Percentiles rank a stretch among this genome's conserved stretches.
Evolutionary conservation across 805 yeast species (phyloP).

Genomic region (Wickerhamomyces subpelliculosus): DNA sequence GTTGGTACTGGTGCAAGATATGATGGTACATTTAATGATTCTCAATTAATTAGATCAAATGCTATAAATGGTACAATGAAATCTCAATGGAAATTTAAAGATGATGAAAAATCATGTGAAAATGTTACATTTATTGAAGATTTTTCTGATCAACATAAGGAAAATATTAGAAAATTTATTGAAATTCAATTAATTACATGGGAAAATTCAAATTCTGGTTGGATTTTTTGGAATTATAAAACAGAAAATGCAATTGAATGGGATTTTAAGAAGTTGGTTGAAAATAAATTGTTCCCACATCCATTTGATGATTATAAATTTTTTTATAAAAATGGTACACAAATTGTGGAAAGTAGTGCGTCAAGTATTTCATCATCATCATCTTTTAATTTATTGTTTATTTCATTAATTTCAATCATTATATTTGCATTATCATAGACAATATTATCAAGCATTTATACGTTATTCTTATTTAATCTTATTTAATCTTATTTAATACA

Average conservation of each 20-base stretch:
- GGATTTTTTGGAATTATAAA: slow-evolving; percentile 69
- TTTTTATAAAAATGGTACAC: slow-evolving; percentile 20
- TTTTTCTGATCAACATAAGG: slow-evolving; percentile 37
- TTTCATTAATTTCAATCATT: not conserved
- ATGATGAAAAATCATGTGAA: slow-evolving; percentile 27
- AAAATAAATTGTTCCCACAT: slow-evolving; percentile 49
- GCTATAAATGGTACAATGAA: not conserved
- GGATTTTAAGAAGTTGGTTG: slow-evolving; percentile 50
- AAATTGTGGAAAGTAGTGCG: not conserved
- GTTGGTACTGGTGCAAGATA: slow-evolving; percentile 61
- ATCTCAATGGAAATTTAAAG: not conserved
- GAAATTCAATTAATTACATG: slow-evolving; percentile 57
- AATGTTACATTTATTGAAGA: slow-evolving; percentile 27
- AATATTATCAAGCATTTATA: too few relatives aligned
- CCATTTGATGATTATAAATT: slow-evolving; percentile 53
- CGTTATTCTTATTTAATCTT: too few relatives aligned
- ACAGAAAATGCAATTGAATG: slow-evolving; percentile 62
- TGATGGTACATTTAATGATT: slow-evolving; percentile 36
- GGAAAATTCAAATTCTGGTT: slow-evolving; percentile 41
- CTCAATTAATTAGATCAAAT: slow-evolving; percentile 7
- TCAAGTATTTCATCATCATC: not conserved
- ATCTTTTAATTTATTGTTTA: too few relatives aligned
- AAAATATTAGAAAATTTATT: slow-evolving; percentile 43
- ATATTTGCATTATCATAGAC: not conserved
- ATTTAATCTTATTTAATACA: too few relatives aligned